These are phyloP conservation scores for Dactylella cylindrospora DNA, from an alignment of 2,329 filamentous ascomycete genomes.

Conservation along the genomic window DNA sequence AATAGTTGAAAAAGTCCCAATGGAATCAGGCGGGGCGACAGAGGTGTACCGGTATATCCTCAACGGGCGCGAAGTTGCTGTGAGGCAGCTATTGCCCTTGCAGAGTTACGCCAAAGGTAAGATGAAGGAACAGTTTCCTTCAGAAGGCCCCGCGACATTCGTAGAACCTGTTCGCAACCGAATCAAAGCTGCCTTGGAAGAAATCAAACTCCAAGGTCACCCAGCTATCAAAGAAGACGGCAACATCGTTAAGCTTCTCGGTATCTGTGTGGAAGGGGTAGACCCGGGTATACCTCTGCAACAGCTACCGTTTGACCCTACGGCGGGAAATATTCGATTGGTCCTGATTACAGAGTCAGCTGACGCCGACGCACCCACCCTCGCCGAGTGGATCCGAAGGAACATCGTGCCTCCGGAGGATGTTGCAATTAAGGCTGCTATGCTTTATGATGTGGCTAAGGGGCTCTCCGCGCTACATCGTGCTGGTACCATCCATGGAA, in stretches of 20 bases:
- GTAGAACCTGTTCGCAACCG: background rate
- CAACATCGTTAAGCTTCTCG: conserved; percentile 3
- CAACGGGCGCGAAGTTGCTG: background rate
- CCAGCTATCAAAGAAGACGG: background rate
- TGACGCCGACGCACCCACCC: background rate
- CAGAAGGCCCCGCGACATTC: no score
- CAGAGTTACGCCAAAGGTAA: background rate
- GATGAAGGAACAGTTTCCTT: no score
- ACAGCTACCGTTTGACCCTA: background rate
- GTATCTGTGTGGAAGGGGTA: conserved; percentile 1
- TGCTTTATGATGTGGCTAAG: conserved; percentile 1
- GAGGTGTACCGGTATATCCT: background rate
- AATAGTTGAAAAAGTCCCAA: no score
- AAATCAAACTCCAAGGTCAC: conserved; percentile 1
- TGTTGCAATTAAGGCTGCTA: background rate
- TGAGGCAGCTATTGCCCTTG: background rate
- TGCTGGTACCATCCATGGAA: background rate
- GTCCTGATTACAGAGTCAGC: conserved; percentile 1
- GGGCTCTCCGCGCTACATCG: background rate
- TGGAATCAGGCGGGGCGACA: background rate
- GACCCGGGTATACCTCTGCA: background rate
- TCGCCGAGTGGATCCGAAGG: background rate
- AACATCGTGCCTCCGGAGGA: background rate
- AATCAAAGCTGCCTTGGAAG: background rate
- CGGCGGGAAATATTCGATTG: conserved; percentile 1